These are phyloP conservation scores for Brassica cretica DNA, from an alignment of 345 rosid genomes.

Conservation along the genomic window DNA sequence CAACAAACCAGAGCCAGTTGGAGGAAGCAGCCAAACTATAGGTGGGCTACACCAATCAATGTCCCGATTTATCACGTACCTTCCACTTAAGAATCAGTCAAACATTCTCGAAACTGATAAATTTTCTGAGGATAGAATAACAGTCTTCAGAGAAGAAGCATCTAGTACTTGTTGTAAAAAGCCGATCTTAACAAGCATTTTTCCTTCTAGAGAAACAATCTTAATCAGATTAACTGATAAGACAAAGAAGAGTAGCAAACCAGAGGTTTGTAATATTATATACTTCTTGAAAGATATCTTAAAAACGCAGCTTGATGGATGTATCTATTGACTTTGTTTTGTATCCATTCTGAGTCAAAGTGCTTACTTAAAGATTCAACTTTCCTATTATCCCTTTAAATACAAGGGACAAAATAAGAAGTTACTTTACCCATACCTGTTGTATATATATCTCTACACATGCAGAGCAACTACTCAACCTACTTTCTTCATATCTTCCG, in stretches of 20 bases:
- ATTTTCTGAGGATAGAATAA: neutral
- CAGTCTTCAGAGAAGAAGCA: neutral
- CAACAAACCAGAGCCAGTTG: slow-evolving; percentile 17
- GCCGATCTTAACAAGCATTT: neutral
- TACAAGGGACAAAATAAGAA: slow-evolving; percentile 13
- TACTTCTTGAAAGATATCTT: slow-evolving; percentile 13
- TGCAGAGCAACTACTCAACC: slow-evolving; percentile 34
- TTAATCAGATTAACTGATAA: slow-evolving; percentile 22
- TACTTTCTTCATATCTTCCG: slow-evolving; percentile 31
- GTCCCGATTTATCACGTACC: slow-evolving; percentile 35
- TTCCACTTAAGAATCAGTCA: slow-evolving; percentile 40
- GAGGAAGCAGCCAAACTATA: slow-evolving; percentile 38
- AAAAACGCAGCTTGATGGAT: slow-evolving; percentile 24
- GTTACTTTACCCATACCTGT: slow-evolving; percentile 34
- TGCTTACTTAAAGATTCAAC: slow-evolving; percentile 38
- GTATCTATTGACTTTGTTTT: slow-evolving; percentile 36
- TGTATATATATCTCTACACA: slow-evolving; percentile 22
- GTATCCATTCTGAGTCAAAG: slow-evolving; percentile 33
- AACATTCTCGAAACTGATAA: slow-evolving; percentile 29
- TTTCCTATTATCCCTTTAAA: slow-evolving; percentile 29
- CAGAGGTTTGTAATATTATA: slow-evolving; percentile 13
- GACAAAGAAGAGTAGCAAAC: neutral
- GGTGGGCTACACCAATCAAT: slow-evolving; percentile 42
- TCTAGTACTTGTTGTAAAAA: neutral
- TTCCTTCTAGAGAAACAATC: slow-evolving; percentile 29